A percentile compares a stretch with the other conserved stretches of the same genome.
Evolutionary conservation across 306 rosid species (phyloP).

Genomic region (Crataegus laevigata): DNA sequence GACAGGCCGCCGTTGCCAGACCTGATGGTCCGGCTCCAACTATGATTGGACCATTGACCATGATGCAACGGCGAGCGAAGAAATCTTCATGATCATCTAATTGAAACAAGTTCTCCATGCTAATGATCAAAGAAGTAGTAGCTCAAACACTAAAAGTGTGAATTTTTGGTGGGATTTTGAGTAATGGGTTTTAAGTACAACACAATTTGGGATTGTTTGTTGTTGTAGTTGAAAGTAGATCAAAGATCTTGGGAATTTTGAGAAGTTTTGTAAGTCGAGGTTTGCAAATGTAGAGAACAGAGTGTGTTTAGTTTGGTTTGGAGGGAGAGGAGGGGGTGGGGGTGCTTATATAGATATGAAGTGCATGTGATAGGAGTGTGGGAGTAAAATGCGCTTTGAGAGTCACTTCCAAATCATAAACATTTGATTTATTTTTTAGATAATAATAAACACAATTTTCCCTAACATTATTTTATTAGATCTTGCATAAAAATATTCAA

Average conservation of each 20-base stretch:
- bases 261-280: neutral
- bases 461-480: constrained; percentile 32
- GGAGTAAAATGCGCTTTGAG: constrained; percentile 21
- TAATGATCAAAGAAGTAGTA: neutral
- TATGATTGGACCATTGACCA: constrained; percentile 85
- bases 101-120: constrained; percentile 66
- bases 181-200: neutral
- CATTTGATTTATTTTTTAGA: constrained; percentile 4
- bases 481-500: constrained; percentile 20
- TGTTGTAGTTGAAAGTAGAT: neutral
- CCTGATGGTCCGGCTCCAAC: constrained; percentile 98
- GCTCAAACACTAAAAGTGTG: neutral
- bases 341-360: constrained; percentile 48
- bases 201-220: neutral
- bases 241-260: neutral
- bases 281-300: constrained; percentile 12
- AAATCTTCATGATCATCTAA: constrained; percentile 41
- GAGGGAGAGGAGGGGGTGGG: constrained; percentile 22
- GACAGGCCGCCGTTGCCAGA: constrained; percentile 88
- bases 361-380: constrained; percentile 38
- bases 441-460: constrained; percentile 13
- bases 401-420: constrained; percentile 28
- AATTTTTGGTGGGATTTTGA: neutral
- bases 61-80: constrained; percentile 48
- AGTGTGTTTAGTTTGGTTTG: constrained; percentile 32